These are phyloP conservation scores for Clathrus columnatus DNA, from an alignment of 768 basidiomycete species.

Conservation along the genomic window DNA sequence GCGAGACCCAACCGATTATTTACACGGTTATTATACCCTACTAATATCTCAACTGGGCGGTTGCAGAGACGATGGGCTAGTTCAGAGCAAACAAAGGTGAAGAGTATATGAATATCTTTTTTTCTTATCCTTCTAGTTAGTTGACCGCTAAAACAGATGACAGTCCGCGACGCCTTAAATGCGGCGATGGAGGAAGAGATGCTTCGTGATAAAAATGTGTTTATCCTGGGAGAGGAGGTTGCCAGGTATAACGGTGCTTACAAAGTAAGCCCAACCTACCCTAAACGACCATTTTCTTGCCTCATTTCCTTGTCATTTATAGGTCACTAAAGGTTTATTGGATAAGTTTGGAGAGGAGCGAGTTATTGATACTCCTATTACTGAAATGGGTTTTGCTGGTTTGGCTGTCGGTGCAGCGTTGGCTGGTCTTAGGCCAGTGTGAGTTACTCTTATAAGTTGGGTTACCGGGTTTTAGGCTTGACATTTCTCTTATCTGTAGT, in stretches of 20 bases:
- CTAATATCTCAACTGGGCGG: conserved; percentile 1
- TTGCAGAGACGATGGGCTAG: conserved; percentile 17
- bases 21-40: conserved; percentile 19
- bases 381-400: conserved; percentile 98
- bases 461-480: conserved; percentile 9
- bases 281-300: neutral
- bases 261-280: conserved; percentile 46
- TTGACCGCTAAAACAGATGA: conserved; percentile 55
- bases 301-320: conserved; percentile 2
- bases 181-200: conserved; percentile 99
- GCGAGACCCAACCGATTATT: conserved; percentile 34
- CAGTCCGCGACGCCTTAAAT: conserved; percentile 96
- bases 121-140: neutral
- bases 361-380: conserved; percentile 94
- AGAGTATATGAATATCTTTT: neutral
- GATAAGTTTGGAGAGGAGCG: conserved; percentile 99
- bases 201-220: conserved; percentile 90
- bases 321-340: conserved; percentile 97
- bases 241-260: conserved; percentile 97
- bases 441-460: conserved; percentile 22
- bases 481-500: conserved; percentile 30
- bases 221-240: conserved; percentile 95
- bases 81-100: conserved; percentile 3
- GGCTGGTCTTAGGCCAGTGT: conserved; percentile 91
- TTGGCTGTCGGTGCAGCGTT: conserved; percentile 91